A percentile compares a stretch with the other conserved stretches of the same genome.
Evolutionary conservation across 2,329 filamentous ascomycete genomes (phyloP).

Genomic region (Curvularia sp.): DNA sequence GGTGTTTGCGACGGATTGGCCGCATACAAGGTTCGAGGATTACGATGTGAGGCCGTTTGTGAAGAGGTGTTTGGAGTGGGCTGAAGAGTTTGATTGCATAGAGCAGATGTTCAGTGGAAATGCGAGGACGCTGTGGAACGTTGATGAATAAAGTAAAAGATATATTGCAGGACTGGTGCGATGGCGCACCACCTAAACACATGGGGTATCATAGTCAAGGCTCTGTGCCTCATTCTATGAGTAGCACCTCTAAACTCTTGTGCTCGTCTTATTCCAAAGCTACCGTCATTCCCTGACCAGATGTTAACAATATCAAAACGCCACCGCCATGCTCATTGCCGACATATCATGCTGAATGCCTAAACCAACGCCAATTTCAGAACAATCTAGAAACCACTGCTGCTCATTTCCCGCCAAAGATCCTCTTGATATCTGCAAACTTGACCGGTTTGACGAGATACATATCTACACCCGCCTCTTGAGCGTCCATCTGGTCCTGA

Average conservation of each 20-base stretch:
- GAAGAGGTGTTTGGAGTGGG: not conserved
- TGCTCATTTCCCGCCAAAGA: constrained; percentile 28
- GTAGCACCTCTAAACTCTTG: not conserved
- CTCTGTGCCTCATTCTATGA: not conserved
- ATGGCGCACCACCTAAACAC: not conserved
- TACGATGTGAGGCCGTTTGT: constrained; percentile 2
- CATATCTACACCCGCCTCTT: constrained; percentile 47
- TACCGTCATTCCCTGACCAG: not conserved
- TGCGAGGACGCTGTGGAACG: constrained; percentile 2
- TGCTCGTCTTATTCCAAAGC: not conserved
- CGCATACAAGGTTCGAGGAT: constrained; percentile 1
- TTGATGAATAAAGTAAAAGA: not conserved
- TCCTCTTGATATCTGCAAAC: constrained; percentile 42
- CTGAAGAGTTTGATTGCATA: not conserved
- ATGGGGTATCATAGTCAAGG: not conserved
- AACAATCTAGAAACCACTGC: not conserved
- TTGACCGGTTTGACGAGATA: constrained; percentile 51
- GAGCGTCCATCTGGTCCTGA: constrained; percentile 44
- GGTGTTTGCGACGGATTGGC: constrained; percentile 5
- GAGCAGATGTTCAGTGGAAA: not conserved
- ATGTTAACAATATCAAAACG: constrained; percentile 1
- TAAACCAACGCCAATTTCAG: constrained; percentile 4
- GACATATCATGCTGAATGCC: not conserved
- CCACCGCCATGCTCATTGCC: constrained; percentile 6
- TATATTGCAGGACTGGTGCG: not conserved